These are phyloP conservation scores for Catharanthus roseus DNA, from an alignment of 257 asterid genomes.

Conservation along the genomic window DNA sequence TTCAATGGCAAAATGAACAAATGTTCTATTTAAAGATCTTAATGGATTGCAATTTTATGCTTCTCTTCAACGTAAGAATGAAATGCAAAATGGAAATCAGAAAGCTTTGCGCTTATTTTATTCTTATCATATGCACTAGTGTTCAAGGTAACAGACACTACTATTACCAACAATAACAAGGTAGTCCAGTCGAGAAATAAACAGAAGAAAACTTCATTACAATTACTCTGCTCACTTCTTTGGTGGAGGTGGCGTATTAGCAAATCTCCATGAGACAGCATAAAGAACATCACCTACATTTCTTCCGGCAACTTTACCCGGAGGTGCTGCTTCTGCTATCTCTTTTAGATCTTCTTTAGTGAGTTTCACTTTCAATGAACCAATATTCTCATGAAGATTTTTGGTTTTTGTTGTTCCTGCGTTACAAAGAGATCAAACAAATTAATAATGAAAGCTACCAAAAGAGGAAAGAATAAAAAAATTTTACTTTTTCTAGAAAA, in stretches of 20 bases:
- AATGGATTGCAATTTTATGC: neutral
- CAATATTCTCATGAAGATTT: constrained; percentile 48
- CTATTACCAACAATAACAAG: too few species aligned
- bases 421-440: neutral
- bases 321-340: constrained; percentile 37
- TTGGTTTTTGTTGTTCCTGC: constrained; percentile 58
- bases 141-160: neutral
- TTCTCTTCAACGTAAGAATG: neutral
- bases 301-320: constrained; percentile 47
- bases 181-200: neutral
- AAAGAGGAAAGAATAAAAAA: neutral
- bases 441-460: neutral
- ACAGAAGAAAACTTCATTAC: neutral
- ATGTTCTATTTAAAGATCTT: neutral
- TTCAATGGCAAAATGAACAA: too few species aligned
- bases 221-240: constrained; percentile 11
- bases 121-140: neutral
- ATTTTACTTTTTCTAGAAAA: neutral
- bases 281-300: constrained; percentile 22
- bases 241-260: constrained; percentile 47
- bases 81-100: neutral
- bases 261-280: constrained; percentile 31
- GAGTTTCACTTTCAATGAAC: constrained; percentile 49
- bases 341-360: constrained; percentile 40
- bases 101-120: neutral